Evolutionary conservation across 768 basidiomycete species (phyloP).

Genomic region (Daedaleopsis sinensis): DNA sequence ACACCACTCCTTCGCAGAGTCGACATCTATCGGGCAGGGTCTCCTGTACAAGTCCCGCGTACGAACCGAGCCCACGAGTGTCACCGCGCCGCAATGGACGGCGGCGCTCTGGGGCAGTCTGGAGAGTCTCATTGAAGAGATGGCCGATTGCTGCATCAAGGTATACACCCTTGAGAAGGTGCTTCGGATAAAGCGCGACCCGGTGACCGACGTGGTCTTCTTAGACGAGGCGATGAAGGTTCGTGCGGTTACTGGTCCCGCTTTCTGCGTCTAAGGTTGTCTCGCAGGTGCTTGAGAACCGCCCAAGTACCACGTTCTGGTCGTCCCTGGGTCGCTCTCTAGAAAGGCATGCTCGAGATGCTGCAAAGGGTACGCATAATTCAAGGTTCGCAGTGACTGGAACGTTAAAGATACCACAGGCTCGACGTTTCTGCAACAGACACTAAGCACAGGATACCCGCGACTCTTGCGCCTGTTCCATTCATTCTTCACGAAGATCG

Average conservation of each 20-base stretch:
- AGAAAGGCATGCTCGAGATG: slow-evolving; percentile 82
- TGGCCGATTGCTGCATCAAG: slow-evolving; percentile 92
- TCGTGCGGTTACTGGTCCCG: background rate
- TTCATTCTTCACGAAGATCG: slow-evolving; percentile 94
- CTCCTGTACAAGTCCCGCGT: slow-evolving; percentile 83
- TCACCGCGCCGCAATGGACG: slow-evolving; percentile 86
- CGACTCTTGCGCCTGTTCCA: slow-evolving; percentile 89
- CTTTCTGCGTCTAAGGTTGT: background rate
- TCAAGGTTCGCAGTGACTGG: background rate
- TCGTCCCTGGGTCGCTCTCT: slow-evolving; percentile 75
- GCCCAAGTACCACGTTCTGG: slow-evolving; percentile 93
- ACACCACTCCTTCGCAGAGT: slow-evolving; percentile 19
- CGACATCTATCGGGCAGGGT: slow-evolving; percentile 29
- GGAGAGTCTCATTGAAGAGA: slow-evolving; percentile 83
- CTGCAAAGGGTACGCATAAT: slow-evolving; percentile 63
- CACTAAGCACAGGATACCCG: slow-evolving; percentile 85
- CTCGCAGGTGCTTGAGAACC: slow-evolving; percentile 78
- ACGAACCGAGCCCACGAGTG: slow-evolving; percentile 86
- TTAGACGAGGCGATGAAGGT: slow-evolving; percentile 90
- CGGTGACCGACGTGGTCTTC: slow-evolving; percentile 74
- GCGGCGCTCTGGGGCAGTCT: slow-evolving; percentile 80
- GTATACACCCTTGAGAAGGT: slow-evolving; percentile 97
- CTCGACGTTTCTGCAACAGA: slow-evolving; percentile 90
- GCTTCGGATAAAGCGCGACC: slow-evolving; percentile 84
- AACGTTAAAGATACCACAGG: slow-evolving; percentile 43